Percentiles rank a stretch among this genome's conserved stretches.
These are phyloP conservation scores for Paraurostyla sp. DNA, from an alignment of 73 alveolate genomes.

Conservation along the genomic window DNA sequence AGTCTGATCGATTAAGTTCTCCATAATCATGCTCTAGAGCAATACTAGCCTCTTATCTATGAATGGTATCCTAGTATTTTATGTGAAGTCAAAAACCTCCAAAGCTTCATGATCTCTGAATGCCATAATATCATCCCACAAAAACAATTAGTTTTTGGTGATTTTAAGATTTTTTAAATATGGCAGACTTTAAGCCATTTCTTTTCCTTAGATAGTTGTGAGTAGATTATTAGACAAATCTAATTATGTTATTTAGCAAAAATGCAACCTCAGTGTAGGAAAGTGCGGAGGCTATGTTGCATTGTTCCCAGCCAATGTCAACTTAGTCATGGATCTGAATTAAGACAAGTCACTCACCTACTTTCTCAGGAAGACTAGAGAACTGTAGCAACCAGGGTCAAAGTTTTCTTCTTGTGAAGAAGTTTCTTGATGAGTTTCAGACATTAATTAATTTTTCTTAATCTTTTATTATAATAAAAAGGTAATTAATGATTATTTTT, in stretches of 20 bases:
- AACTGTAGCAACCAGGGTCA: background rate
- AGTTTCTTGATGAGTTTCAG: too few species aligned
- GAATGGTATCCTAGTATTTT: background rate
- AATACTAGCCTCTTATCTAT: slow-evolving; percentile 20
- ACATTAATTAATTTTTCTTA: too few species aligned
- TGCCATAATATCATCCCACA: background rate
- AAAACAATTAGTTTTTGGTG: background rate
- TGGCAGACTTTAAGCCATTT: background rate
- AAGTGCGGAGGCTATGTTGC: background rate
- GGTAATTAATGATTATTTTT: too few species aligned
- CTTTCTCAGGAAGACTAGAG: background rate
- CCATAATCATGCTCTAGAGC: background rate
- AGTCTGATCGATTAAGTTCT: background rate
- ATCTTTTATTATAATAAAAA: too few species aligned
- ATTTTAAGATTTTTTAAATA: background rate
- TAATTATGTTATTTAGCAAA: background rate
- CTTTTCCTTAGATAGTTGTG: background rate
- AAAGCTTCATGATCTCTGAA: slow-evolving; percentile 16
- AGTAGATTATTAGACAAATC: background rate
- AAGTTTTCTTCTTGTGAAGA: too few species aligned
- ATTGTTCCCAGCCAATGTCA: background rate
- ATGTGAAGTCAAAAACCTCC: slow-evolving; percentile 3
- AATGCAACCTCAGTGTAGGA: background rate
- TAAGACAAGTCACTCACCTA: background rate
- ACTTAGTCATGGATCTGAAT: background rate